Evolutionary conservation across 495 filamentous ascomycete genomes (phyloP).

Genomic region (Neurospora intermedia): DNA sequence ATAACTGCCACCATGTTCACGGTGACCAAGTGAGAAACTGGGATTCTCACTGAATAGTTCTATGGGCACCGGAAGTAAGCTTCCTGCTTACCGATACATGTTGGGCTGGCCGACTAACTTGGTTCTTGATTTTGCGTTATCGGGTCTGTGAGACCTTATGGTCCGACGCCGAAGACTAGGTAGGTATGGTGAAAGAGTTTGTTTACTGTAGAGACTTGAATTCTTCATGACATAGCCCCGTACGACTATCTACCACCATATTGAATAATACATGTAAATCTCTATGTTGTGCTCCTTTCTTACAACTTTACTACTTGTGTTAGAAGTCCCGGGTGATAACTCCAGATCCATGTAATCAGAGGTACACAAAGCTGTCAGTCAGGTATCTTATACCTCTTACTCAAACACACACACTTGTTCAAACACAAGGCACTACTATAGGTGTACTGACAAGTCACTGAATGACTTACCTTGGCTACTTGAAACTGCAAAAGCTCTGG

Average conservation of each 20-base stretch:
- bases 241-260: not conserved
- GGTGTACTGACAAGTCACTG: not conserved
- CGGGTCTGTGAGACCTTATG: not conserved
- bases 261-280: not conserved
- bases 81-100: not conserved
- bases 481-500: not conserved
- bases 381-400: not conserved
- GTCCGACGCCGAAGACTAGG: not conserved
- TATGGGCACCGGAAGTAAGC: not conserved
- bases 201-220: not conserved
- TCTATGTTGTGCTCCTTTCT: not conserved
- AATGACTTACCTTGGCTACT: not conserved
- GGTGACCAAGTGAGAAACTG: not conserved
- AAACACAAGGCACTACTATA: not conserved
- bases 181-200: not conserved
- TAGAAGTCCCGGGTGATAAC: not conserved
- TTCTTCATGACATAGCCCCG: not conserved
- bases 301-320: not conserved
- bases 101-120: not conserved
- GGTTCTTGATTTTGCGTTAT: not conserved
- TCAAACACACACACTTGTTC: not conserved
- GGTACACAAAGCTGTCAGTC: not conserved
- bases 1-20: not conserved
- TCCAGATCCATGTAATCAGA: not conserved
- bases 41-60: not conserved